Evolutionary conservation across 2,329 filamentous ascomycete species (phyloP).

Genomic region (Leptoxyphium fumago): DNA sequence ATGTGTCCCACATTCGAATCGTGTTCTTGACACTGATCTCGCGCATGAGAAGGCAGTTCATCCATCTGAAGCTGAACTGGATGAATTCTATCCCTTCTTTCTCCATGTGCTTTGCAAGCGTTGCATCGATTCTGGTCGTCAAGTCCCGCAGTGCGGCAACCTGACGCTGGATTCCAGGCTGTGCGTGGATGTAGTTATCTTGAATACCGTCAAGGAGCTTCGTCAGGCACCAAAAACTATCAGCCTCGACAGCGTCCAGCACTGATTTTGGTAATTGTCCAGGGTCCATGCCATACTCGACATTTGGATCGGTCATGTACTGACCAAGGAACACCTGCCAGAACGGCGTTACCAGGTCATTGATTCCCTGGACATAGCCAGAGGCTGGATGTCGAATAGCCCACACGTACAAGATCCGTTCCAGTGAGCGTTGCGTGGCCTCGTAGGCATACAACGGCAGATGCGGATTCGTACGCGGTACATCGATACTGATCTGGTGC

Average conservation of each 20-base stretch:
- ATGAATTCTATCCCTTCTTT: slow-evolving; percentile 92
- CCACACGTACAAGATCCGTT: slow-evolving; percentile 94
- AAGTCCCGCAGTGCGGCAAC: slow-evolving; percentile 79
- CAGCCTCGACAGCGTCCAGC: slow-evolving; percentile 89
- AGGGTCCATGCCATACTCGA: slow-evolving; percentile 91
- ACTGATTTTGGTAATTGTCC: slow-evolving; percentile 83
- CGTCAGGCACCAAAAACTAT: slow-evolving; percentile 96
- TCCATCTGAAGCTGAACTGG: slow-evolving; percentile 98
- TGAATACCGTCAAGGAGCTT: slow-evolving; percentile 98
- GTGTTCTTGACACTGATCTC: slow-evolving; percentile 94
- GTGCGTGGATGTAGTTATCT: slow-evolving; percentile 96
- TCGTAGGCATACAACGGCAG: slow-evolving; percentile 91
- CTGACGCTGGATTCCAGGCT: slow-evolving; percentile 91
- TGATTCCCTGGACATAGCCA: slow-evolving; percentile 97
- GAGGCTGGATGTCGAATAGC: slow-evolving; percentile 93
- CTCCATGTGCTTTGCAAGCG: slow-evolving; percentile 76
- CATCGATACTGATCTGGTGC: slow-evolving; percentile 99
- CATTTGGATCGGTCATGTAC: slow-evolving; percentile 87
- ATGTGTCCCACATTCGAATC: slow-evolving; percentile 99
- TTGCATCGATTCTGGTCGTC: slow-evolving; percentile 74
- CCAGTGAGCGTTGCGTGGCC: slow-evolving; percentile 83
- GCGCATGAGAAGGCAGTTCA: slow-evolving; percentile 97
- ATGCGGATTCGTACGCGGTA: slow-evolving; percentile 90
- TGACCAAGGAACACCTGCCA: slow-evolving; percentile 93
- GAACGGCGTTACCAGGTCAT: slow-evolving; percentile 92